Conservation (phyloP, 176 grass and related monocot species). For the Puccinellia tenuiflora region DNA sequence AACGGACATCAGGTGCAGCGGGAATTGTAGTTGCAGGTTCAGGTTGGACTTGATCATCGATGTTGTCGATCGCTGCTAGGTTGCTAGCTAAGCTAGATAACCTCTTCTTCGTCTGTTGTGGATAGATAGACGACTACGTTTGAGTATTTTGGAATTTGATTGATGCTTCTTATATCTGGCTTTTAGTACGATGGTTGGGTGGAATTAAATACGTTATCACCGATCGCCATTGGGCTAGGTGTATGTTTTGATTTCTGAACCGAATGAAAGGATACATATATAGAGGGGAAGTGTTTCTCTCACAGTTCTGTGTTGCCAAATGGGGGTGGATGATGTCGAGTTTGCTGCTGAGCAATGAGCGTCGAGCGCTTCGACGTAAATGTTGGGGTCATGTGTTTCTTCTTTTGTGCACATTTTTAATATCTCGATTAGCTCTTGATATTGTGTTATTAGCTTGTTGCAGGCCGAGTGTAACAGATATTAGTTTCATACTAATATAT, state of each 20-base stretch:
- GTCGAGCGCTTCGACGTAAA: no score
- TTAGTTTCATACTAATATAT: no score
- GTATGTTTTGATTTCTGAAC: neutral
- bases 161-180: neutral
- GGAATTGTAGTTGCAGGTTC: constrained; percentile 17
- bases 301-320: no score
- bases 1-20: constrained; percentile 45
- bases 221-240: neutral
- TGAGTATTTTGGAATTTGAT: neutral
- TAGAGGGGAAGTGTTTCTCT: neutral
- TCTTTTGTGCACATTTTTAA: no score
- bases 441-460: no score
- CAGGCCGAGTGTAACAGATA: no score
- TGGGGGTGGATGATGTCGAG: no score
- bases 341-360: no score
- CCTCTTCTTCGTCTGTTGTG: constrained; percentile 1
- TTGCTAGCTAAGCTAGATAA: neutral
- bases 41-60: constrained; percentile 15
- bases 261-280: neutral
- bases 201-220: neutral
- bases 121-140: neutral
- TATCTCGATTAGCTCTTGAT: no score
- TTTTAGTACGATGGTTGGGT: neutral
- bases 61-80: neutral
- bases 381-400: no score